Evolutionary conservation across 192 early-diverging fungal species (phyloP).

Genomic region (Backusella psychrophila): DNA sequence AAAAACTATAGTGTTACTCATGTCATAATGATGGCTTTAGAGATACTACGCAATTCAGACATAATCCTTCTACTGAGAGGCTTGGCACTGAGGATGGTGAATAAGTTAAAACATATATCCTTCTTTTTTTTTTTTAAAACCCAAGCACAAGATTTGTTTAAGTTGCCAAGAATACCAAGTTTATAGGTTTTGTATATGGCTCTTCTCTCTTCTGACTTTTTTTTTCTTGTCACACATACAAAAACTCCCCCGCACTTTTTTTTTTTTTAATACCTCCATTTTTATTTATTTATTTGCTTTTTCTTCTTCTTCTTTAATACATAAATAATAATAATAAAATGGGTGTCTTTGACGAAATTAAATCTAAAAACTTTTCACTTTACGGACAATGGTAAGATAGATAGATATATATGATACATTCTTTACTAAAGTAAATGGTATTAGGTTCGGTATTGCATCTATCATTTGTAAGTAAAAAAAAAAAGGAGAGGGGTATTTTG

Average conservation of each 20-base stretch:
- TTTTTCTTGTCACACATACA: not conserved
- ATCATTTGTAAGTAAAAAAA: slow-evolving; percentile 40
- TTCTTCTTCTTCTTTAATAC: not conserved
- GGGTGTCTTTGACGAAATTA: slow-evolving; percentile 43
- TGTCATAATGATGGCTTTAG: no score
- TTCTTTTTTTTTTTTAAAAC: not conserved
- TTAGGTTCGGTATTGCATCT: slow-evolving; percentile 43
- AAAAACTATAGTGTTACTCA: no score
- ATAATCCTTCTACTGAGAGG: no score
- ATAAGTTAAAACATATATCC: no score
- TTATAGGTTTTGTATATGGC: not conserved
- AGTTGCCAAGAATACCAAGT: slow-evolving; percentile 1
- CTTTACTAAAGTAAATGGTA: not conserved
- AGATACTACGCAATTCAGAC: no score
- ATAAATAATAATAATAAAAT: slow-evolving; percentile 19
- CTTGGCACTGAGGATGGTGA: no score
- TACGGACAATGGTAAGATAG: slow-evolving; percentile 47
- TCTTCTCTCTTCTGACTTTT: not conserved
- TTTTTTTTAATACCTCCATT: not conserved
- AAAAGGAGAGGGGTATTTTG: not conserved
- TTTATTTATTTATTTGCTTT: not conserved
- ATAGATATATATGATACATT: not conserved
- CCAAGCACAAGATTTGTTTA: not conserved
- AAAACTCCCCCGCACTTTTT: not conserved
- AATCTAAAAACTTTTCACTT: slow-evolving; percentile 45